Conservation (phyloP, 345 rosid genomes). For the Anastatica hierochuntica region DNA sequence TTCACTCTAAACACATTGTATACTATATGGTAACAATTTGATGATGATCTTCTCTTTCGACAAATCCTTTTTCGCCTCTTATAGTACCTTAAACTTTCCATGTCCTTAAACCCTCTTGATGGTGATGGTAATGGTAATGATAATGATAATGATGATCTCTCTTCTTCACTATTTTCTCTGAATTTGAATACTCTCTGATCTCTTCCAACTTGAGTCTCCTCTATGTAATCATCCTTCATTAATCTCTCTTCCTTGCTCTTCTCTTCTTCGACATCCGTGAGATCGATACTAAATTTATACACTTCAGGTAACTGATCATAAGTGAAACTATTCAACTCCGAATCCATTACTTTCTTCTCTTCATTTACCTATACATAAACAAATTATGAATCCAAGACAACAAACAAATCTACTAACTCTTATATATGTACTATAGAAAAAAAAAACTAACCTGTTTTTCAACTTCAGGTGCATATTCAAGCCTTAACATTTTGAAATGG, state of each 20-base stretch:
- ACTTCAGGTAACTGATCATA: slow-evolving; percentile 3
- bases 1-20: slow-evolving; percentile 24
- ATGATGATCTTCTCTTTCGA: slow-evolving; percentile 8
- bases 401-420: not conserved
- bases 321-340: not conserved
- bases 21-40: slow-evolving; percentile 17
- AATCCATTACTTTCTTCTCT: slow-evolving; percentile 13
- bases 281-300: slow-evolving; percentile 9
- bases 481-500: slow-evolving; percentile 35
- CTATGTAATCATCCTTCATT: slow-evolving; percentile 17
- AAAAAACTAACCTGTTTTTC: slow-evolving; percentile 1
- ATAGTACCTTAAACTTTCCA: slow-evolving; percentile 13
- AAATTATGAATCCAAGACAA: not conserved
- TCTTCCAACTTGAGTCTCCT: slow-evolving; percentile 11
- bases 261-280: slow-evolving; percentile 17
- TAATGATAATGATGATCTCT: slow-evolving; percentile 9
- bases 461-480: slow-evolving; percentile 38
- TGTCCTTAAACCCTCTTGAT: slow-evolving; percentile 2
- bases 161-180: slow-evolving; percentile 18
- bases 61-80: not conserved
- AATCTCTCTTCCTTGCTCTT: not conserved
- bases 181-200: slow-evolving; percentile 20
- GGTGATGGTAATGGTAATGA: not conserved
- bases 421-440: not conserved
- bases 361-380: slow-evolving; percentile 12